Evolutionary conservation across 345 rosid species (phyloP), one percentile per base, ranked within the genome.

Genomic region (Xanthoceras sorbifolium): DNA sequence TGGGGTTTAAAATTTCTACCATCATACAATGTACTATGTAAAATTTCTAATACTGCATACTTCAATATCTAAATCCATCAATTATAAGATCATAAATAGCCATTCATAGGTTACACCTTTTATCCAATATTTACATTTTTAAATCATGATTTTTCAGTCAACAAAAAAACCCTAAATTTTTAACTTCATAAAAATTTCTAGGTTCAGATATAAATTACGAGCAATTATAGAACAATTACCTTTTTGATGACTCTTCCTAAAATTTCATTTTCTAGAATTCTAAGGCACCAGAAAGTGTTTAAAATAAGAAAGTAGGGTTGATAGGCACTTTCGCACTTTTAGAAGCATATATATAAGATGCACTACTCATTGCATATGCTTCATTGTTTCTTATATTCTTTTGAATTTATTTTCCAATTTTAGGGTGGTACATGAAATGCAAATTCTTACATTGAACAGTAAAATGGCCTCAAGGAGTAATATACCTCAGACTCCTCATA

Each of bases 401-500:
- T 17, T 57, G 28, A n/a, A n/a, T 6, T 57, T 23, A 26, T 20
- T 22, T 55, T 57, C 9, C 22, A 18, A 57, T 20, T 57, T 57
- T 57, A 1, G 1, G 11, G 62, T 14, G 5, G 50, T 32, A 60
- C 29, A 28, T 3, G 23, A 73, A 17, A 40, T 18, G 42, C 1
- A 64, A 64, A 26, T 17, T 64, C 18, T 20, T 28, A 9, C 31
- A 32, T 20, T 31, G 36, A 62, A 25, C 34, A 31, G 22, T 15
- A 46, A 9, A 31, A 12, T 15, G 26, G 71, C 36, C 65, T 46
- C 42, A 54, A 22, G 69, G 20, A 32, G 54, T 52, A 36, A 61
- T 63, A 67, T 85, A 93, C 99, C 94, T 89, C 84, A 81, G 89
- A 88, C 79, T 86, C 90, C 73, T 79, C 81, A 68, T 82, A 77